Percentiles rank a stretch among this genome's conserved stretches.
Evolutionary conservation across 345 rosid genomes (phyloP).

Genomic region (sweet orange (Citrus sinensis)): DNA sequence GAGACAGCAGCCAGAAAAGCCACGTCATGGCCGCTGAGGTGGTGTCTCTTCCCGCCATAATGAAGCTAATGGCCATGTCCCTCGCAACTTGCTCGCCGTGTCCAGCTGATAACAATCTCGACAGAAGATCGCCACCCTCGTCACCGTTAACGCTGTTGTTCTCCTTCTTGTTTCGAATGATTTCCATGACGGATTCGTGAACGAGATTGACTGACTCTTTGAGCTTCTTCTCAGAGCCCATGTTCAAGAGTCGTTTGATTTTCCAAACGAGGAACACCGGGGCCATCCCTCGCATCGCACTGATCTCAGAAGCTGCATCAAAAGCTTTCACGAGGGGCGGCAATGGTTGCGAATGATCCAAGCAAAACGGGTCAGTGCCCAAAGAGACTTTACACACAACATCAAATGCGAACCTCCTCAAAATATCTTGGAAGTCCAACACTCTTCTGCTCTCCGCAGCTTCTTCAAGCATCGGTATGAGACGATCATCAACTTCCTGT

Average conservation of each 20-base stretch:
- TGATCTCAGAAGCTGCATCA: slow-evolving; percentile 47
- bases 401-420: slow-evolving; percentile 61
- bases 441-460: slow-evolving; percentile 18
- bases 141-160: slow-evolving; percentile 7
- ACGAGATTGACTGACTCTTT: slow-evolving; percentile 38
- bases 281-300: slow-evolving; percentile 54
- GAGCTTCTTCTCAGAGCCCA: slow-evolving; percentile 61
- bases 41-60: slow-evolving; percentile 74
- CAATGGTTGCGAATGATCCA: slow-evolving; percentile 41
- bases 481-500: slow-evolving; percentile 48
- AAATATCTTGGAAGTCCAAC: slow-evolving; percentile 56
- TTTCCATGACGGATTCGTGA: slow-evolving; percentile 31
- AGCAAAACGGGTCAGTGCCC: slow-evolving; percentile 52
- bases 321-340: slow-evolving; percentile 46
- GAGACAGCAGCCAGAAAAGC: slow-evolving; percentile 62
- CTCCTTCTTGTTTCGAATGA: slow-evolving; percentile 35
- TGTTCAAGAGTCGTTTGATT: slow-evolving; percentile 43
- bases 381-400: slow-evolving; percentile 43
- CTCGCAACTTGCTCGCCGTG: slow-evolving; percentile 48
- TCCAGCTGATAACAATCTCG: slow-evolving; percentile 44
- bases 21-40: slow-evolving; percentile 68
- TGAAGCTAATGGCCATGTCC: slow-evolving; percentile 60
- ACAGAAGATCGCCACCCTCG: slow-evolving; percentile 36
- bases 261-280: slow-evolving; percentile 61
- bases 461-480: slow-evolving; percentile 47